Conservation (phyloP, 192 early-diverging fungal species). For the Entomortierella parvispora region DNA sequence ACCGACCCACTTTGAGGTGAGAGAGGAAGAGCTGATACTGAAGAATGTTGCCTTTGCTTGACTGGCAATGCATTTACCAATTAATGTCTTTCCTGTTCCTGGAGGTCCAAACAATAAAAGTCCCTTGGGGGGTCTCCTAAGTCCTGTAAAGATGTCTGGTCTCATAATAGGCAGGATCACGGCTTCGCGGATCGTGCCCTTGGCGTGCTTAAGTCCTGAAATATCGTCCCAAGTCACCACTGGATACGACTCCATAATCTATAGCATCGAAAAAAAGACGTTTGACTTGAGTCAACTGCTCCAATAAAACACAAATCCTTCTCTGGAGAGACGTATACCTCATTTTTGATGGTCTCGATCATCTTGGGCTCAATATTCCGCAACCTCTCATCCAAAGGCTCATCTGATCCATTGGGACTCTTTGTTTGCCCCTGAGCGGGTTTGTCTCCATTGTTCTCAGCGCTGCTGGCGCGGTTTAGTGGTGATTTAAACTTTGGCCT, state of each 20-base stretch:
- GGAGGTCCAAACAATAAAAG: slow-evolving; percentile 92
- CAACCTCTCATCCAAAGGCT: slow-evolving; percentile 73
- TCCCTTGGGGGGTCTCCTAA: slow-evolving; percentile 85
- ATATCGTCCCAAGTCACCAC: slow-evolving; percentile 86
- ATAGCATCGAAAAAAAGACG: neutral
- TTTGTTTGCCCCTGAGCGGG: neutral
- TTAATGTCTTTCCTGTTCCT: slow-evolving; percentile 88
- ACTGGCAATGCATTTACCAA: slow-evolving; percentile 88
- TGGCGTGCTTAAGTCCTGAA: slow-evolving; percentile 85
- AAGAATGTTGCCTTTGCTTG: slow-evolving; percentile 93
- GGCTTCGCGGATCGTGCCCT: slow-evolving; percentile 79
- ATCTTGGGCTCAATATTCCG: slow-evolving; percentile 88
- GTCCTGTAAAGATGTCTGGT: slow-evolving; percentile 85
- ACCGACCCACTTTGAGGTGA: slow-evolving; percentile 96
- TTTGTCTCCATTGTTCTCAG: slow-evolving; percentile 11
- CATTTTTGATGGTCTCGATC: slow-evolving; percentile 90
- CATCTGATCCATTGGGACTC: slow-evolving; percentile 22
- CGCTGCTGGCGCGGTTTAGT: slow-evolving; percentile 28
- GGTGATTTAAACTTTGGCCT: slow-evolving; percentile 62
- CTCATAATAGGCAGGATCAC: slow-evolving; percentile 84
- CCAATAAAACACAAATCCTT: neutral
- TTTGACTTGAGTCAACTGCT: neutral
- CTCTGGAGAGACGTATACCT: slow-evolving; percentile 49
- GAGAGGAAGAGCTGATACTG: slow-evolving; percentile 87
- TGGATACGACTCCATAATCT: slow-evolving; percentile 71